phyloP scores from a whole-genome alignment of 148 eudicot genomes.

The Rhododendron mucronatum region DNA sequence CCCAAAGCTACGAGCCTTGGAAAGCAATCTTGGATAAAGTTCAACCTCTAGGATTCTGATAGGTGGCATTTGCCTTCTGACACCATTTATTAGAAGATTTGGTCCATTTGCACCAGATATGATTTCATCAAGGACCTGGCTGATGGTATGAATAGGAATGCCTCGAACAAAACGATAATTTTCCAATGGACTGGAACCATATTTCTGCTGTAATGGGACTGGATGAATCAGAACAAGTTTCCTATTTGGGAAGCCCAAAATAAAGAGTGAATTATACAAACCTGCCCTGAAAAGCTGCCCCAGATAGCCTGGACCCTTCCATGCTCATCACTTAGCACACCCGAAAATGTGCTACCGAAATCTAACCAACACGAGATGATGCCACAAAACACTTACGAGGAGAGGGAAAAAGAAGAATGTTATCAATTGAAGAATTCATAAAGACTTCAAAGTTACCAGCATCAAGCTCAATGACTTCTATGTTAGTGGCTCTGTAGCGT shows the following conservation, averaged over 20 bases:
- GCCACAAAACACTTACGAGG: background rate
- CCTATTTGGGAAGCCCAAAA: conserved; percentile 7
- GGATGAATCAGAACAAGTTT: conserved; percentile 16
- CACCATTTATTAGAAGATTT: conserved; percentile 75
- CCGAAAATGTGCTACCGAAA: conserved; percentile 92
- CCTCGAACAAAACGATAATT: conserved; percentile 85
- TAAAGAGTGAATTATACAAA: conserved; percentile 12
- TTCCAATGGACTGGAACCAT: no score
- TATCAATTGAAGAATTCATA: background rate
- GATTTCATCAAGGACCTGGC: conserved; percentile 75
- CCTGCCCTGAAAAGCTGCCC: conserved; percentile 99
- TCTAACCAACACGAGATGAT: conserved; percentile 32
- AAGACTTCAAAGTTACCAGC: conserved; percentile 47
- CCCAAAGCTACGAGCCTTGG: conserved; percentile 93
- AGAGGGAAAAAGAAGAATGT: background rate
- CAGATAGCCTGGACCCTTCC: conserved; percentile 93
- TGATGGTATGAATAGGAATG: conserved; percentile 75
- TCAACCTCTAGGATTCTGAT: conserved; percentile 87
- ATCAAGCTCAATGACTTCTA: conserved; percentile 97
- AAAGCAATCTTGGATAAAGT: conserved; percentile 80
- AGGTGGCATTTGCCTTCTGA: conserved; percentile 81
- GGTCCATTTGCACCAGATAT: conserved; percentile 69
- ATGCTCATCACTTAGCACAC: conserved; percentile 76
- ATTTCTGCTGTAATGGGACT: conserved; percentile 47
- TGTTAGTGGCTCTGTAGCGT: conserved; percentile 85